Conservation (phyloP, 2,329 filamentous ascomycete species). For the Trichoderma brevicompactum region DNA sequence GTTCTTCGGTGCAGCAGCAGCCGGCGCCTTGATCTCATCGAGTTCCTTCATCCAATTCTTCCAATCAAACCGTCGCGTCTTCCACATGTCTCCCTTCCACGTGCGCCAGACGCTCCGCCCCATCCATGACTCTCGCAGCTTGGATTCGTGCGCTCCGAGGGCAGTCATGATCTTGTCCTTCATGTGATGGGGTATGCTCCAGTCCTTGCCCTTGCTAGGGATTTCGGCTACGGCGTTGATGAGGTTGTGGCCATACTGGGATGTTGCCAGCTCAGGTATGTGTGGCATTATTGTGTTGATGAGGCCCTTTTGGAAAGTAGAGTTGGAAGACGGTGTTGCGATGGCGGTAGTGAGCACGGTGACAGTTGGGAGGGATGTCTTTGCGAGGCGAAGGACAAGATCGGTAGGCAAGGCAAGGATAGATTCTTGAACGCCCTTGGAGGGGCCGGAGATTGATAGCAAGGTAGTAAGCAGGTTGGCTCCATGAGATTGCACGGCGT, state of each 20-base stretch:
- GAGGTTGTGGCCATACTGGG: conserved; percentile 57
- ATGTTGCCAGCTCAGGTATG: conserved; percentile 51
- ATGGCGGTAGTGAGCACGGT: conserved; percentile 57
- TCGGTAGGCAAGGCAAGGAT: conserved; percentile 62
- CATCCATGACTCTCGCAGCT: conserved; percentile 57
- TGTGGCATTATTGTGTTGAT: conserved; percentile 54
- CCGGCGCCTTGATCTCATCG: conserved; percentile 34
- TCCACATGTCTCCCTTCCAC: conserved; percentile 64
- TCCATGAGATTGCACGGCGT: conserved; percentile 67
- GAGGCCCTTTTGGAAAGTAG: conserved; percentile 60
- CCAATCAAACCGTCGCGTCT: conserved; percentile 58
- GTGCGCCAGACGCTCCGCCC: conserved; percentile 61
- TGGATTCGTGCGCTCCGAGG: conserved; percentile 53
- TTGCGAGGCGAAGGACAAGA: conserved; percentile 67
- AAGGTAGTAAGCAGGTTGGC: conserved; percentile 81
- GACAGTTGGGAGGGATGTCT: conserved; percentile 53
- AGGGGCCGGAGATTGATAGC: conserved; percentile 73
- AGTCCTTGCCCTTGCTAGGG: conserved; percentile 54
- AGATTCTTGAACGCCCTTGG: conserved; percentile 74
- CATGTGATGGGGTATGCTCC: conserved; percentile 59
- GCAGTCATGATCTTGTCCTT: conserved; percentile 60
- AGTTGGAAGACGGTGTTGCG: conserved; percentile 51
- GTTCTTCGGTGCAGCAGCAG: conserved; percentile 29
- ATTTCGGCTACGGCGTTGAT: conserved; percentile 54
- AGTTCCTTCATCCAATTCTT: conserved; percentile 60